Conservation (phyloP, 441 rosid genomes). For the Aleurites moluccanus region DNA sequence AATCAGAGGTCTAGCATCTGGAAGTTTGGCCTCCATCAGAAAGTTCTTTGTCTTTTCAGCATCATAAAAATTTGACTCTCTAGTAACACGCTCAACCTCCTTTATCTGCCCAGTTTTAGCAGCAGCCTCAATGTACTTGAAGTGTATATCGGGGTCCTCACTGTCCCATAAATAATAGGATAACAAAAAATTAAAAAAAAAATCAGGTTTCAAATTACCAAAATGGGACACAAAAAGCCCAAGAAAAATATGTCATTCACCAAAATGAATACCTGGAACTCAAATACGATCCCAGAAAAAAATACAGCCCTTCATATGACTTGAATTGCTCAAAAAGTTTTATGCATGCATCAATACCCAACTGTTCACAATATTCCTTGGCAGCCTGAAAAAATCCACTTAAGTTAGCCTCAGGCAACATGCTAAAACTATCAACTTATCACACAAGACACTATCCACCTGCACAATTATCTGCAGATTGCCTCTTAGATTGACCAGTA, state of each 20-base stretch:
- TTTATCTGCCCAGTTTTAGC: slow-evolving; percentile 98
- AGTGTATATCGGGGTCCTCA: slow-evolving; percentile 95
- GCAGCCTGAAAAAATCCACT: slow-evolving; percentile 59
- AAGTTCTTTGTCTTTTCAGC: slow-evolving; percentile 96
- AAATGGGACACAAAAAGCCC: not conserved
- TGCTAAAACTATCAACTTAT: slow-evolving; percentile 19
- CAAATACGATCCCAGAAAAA: slow-evolving; percentile 93
- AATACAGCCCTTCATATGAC: slow-evolving; percentile 97
- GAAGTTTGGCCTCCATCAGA: slow-evolving; percentile 96
- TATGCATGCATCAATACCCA: slow-evolving; percentile 92
- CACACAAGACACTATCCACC: slow-evolving; percentile 41
- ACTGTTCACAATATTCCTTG: slow-evolving; percentile 95
- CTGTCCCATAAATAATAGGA: slow-evolving; percentile 30
- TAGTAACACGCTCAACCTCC: slow-evolving; percentile 97
- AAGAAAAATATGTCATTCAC: not conserved
- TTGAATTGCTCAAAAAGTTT: slow-evolving; percentile 97
- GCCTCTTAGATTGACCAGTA: slow-evolving; percentile 85
- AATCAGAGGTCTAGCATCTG: slow-evolving; percentile 86
- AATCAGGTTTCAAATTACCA: not conserved
- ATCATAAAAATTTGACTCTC: slow-evolving; percentile 94
- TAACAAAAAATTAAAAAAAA: slow-evolving; percentile 12
- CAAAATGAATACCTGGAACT: slow-evolving; percentile 72
- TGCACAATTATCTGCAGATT: slow-evolving; percentile 98
- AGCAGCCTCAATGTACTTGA: slow-evolving; percentile 96
- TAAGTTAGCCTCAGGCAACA: slow-evolving; percentile 8